Evolutionary conservation across 352 stramenopile genomes (phyloP).

Genomic region (Pythium diclinum): DNA sequence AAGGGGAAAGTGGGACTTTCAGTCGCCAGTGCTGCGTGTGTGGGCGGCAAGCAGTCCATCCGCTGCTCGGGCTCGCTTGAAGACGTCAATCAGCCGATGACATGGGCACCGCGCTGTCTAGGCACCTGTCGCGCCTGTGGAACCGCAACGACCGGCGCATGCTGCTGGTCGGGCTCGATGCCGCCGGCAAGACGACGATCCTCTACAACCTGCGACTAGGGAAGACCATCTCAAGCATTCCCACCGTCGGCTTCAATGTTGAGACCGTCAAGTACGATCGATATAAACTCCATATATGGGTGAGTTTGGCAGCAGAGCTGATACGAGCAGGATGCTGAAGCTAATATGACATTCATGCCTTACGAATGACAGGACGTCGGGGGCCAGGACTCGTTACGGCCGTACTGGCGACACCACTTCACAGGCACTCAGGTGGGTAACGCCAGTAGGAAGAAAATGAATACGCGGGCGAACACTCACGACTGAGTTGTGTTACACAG

Average conservation of each 20-base stretch:
- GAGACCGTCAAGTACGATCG: slow-evolving; percentile 70
- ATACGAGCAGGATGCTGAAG: slow-evolving; percentile 1
- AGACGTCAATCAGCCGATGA: slow-evolving; percentile 29
- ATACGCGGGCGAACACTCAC: neutral
- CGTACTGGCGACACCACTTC: slow-evolving; percentile 85
- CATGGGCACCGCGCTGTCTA: slow-evolving; percentile 74
- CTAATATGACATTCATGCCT: neutral
- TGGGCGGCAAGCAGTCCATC: neutral
- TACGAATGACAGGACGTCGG: slow-evolving; percentile 58
- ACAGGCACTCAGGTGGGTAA: slow-evolving; percentile 67
- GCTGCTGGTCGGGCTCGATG: slow-evolving; percentile 73
- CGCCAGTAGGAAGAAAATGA: no score
- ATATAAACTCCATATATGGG: slow-evolving; percentile 82
- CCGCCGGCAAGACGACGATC: slow-evolving; percentile 79
- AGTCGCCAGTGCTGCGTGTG: neutral
- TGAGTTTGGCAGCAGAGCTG: slow-evolving; percentile 11
- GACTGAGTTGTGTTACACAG: slow-evolving; percentile 25
- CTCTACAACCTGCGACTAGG: slow-evolving; percentile 75
- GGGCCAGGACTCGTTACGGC: slow-evolving; percentile 70
- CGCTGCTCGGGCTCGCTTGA: neutral
- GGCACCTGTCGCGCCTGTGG: slow-evolving; percentile 64
- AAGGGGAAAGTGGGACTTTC: neutral
- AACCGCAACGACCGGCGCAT: slow-evolving; percentile 74
- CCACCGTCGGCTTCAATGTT: slow-evolving; percentile 81
- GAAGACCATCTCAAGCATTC: slow-evolving; percentile 76